phyloP scores from a whole-genome alignment of 345 rosid species.

The Kandelia obovata region DNA sequence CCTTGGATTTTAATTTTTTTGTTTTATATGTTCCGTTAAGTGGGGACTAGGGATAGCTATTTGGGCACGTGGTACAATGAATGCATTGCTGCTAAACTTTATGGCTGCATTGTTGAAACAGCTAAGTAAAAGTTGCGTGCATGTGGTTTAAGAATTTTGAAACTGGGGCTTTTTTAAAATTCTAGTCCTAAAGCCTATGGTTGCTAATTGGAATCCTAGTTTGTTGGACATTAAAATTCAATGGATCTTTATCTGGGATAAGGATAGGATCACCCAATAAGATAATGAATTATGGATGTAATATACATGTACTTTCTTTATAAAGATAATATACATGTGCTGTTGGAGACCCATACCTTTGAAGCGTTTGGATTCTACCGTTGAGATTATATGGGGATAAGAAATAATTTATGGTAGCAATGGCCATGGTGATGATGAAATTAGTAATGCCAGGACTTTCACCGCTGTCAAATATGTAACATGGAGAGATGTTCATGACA shows the following conservation, averaged over 20 bases:
- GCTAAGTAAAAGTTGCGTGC: no score
- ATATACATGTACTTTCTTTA: neutral
- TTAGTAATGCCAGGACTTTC: neutral
- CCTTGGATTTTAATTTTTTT: no score
- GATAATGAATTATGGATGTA: neutral
- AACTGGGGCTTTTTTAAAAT: no score
- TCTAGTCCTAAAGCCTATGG: no score
- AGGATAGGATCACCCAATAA: neutral
- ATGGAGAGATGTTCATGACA: neutral
- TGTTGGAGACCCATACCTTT: neutral
- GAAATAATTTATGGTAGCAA: neutral
- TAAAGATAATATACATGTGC: neutral
- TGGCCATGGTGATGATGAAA: neutral
- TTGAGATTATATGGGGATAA: neutral
- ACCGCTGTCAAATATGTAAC: neutral
- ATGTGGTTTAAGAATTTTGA: no score
- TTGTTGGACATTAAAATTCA: neutral
- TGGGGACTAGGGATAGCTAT: no score
- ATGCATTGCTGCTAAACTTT: no score
- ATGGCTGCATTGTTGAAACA: no score
- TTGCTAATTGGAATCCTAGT: neutral
- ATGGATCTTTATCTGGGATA: neutral
- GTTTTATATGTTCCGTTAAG: no score
- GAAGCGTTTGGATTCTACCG: no score
- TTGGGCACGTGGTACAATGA: no score